Evolutionary conservation across 2,329 filamentous ascomycete species (phyloP), one percentile per base, ranked within the genome.

Genomic region (Pseudocercospora ulei): DNA sequence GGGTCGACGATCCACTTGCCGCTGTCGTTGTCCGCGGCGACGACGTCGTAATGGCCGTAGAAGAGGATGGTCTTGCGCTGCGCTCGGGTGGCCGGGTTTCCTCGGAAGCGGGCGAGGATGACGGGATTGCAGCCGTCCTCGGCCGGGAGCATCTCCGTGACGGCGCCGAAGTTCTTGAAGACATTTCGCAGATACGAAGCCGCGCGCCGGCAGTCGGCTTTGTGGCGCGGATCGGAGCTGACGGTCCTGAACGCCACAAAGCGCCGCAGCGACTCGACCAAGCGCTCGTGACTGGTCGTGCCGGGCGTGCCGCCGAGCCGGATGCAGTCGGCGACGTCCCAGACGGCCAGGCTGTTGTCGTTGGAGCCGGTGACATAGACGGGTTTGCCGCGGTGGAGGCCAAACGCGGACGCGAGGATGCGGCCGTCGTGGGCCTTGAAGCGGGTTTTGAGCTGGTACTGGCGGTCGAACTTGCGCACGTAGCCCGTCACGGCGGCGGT

Each of bases 11-110:
- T 72, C 90, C 90, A 98, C 50, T 84, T 88, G 23, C 75, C 74
- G 41, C 80, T 77, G 47, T 82, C 82, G 23, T 80, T 78, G 50
- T 94, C 85, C 0, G 90, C 90, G 1, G 86, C 75, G 3, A 98
- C 90, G 2, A 98, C 87, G 57, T 98, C 90, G 66, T 98, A 98
- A 59, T 98, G 90, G 0, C 92, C 90, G 56, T 98, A 98, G 59
- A 98, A 98, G 0, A 98, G 66, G 5, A 96, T 83, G 18, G 84
- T 86, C 64, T 90, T 94, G 11, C 83, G 74, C 16, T 75, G 68
- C 16, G 73, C 70, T 0, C 74, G 66, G 1, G 76, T 73, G 7
- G 76, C 71, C 44, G 72, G 76, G 61, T 78, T 90, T 3, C 81
- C 86, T 28, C 75, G 75, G 59, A 98, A 98, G 43, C 80, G 82